Evolutionary conservation across 768 basidiomycete genomes (phyloP).

Genomic region (Boletus rubroflammeus): DNA sequence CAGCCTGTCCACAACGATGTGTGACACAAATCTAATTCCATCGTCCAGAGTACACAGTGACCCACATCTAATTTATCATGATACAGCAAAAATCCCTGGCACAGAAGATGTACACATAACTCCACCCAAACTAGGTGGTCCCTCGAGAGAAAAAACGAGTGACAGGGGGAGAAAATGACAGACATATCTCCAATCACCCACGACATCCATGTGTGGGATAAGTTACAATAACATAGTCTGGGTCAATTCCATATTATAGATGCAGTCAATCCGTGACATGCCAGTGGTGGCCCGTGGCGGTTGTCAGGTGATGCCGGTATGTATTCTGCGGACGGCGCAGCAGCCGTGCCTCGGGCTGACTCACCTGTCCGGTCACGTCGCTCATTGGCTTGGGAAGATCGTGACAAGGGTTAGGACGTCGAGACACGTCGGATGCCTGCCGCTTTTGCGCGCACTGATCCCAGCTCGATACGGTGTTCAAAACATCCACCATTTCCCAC

Average conservation of each 20-base stretch:
- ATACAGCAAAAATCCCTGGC: constrained; percentile 10
- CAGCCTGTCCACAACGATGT: background rate
- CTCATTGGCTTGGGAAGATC: background rate
- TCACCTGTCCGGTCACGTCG: constrained; percentile 19
- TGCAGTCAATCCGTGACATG: constrained; percentile 11
- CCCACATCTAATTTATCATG: constrained; percentile 4
- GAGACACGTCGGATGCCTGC: constrained; percentile 4
- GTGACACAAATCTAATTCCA: background rate
- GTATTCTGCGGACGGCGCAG: constrained; percentile 4
- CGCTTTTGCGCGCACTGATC: constrained; percentile 1
- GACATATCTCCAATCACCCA: constrained; percentile 6
- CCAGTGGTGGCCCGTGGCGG: background rate
- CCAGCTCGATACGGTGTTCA: constrained; percentile 6
- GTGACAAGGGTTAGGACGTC: constrained; percentile 8
- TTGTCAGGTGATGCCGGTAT: constrained; percentile 5
- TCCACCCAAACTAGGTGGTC: constrained; percentile 8
- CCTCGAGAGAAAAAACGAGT: constrained; percentile 10
- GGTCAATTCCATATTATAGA: constrained; percentile 18
- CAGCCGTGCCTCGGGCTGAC: constrained; percentile 16
- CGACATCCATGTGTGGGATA: constrained; percentile 5
- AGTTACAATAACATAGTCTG: constrained; percentile 19
- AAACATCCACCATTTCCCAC: constrained; percentile 34
- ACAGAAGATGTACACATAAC: constrained; percentile 8
- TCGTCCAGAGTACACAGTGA: background rate
- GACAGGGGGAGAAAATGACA: constrained; percentile 12